Base-by-base conservation (phyloP, 805 yeast genomes). In the Kregervanrija pseudodelftensis region DNA sequence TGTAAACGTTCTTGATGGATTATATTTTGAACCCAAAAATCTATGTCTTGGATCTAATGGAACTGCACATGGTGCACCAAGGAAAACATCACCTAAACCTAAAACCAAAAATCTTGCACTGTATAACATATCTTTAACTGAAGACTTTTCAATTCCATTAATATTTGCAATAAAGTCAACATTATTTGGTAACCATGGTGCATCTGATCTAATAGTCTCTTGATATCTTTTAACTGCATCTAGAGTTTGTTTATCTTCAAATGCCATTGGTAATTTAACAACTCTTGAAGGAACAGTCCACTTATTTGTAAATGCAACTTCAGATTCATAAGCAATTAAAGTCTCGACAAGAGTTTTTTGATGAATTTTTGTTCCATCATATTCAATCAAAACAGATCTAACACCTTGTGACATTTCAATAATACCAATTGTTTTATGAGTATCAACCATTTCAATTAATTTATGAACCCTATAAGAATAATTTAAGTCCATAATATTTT, bases 41-140 rank as follows among this genome's bases (percentile, higher is more conserved):
- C 97, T 77, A 58, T 90, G 97, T 58, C 97, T 81, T 47, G 99
- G 99, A 64, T 93, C 98, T 55, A 91, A 76, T 34, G 99, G 98
- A 54, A 91, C 95, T 1, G 98, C 98, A 72, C 97, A 90, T 30
- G 99, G 99, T 3, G 99, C 96, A 40, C 98, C 98, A 55, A 93
- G 73, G 68, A 90, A 91, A 28, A 93, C 98, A 66, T 93, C 99
- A 60, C 98, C 99, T 43, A 91, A 77, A 44, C 98, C 99, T 50
- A 91, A 71, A 7, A 93, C 98, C 68, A 93, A 71, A 73, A 84
- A 93, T 60, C 90, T 75, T 5, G 98, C 98, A 37, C 85, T 70
- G 68, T 89, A 91, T 59, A 93, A 66, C 83, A 91, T 81, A 54
- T 87, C 86, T 49, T 81, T 73, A 43, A 93, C 91, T 43, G 79